Conservation (phyloP, 2,329 filamentous ascomycete species). For the Colletotrichum higginsianum region DNA sequence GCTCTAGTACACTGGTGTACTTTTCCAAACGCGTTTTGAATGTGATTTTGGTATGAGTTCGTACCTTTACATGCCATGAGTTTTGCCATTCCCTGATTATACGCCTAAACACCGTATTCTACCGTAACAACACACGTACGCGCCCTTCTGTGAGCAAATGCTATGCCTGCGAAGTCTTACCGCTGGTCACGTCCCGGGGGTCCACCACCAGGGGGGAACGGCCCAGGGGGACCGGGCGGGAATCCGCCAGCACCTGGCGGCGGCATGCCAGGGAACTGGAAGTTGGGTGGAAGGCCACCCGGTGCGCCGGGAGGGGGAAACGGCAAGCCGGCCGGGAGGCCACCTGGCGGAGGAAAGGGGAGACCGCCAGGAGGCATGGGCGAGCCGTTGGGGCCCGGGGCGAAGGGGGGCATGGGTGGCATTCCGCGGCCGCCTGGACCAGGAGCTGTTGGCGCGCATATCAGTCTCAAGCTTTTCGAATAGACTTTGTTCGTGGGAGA, state of each 20-base stretch:
- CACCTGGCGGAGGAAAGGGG: conserved; percentile 59
- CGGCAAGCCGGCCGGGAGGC: conserved; percentile 45
- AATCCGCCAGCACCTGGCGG: conserved; percentile 55
- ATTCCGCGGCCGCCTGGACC: conserved; percentile 65
- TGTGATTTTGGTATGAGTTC: conserved; percentile 27
- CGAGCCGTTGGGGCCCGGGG: conserved; percentile 56
- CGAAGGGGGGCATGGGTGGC: conserved; percentile 61
- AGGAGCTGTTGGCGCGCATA: conserved; percentile 58
- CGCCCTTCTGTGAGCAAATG: conserved; percentile 10
- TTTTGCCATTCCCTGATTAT: conserved; percentile 26
- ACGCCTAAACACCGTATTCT: conserved; percentile 52
- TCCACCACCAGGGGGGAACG: conserved; percentile 51
- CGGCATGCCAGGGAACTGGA: conserved; percentile 64
- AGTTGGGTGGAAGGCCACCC: conserved; percentile 61
- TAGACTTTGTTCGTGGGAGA: conserved; percentile 6
- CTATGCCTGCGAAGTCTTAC: conserved; percentile 45
- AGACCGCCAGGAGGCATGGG: conserved; percentile 59
- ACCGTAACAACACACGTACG: conserved; percentile 14
- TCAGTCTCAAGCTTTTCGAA: conserved; percentile 15
- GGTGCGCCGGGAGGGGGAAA: conserved; percentile 47
- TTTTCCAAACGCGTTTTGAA: conserved; percentile 10
- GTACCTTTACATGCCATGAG: conserved; percentile 32
- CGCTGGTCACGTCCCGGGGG: conserved; percentile 58
- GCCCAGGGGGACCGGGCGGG: conserved; percentile 55
- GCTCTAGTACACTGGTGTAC: background rate